Evolutionary conservation across 306 rosid species (phyloP), one percentile per base, ranked within the genome.

Genomic region (Sechiopsis laciniata): DNA sequence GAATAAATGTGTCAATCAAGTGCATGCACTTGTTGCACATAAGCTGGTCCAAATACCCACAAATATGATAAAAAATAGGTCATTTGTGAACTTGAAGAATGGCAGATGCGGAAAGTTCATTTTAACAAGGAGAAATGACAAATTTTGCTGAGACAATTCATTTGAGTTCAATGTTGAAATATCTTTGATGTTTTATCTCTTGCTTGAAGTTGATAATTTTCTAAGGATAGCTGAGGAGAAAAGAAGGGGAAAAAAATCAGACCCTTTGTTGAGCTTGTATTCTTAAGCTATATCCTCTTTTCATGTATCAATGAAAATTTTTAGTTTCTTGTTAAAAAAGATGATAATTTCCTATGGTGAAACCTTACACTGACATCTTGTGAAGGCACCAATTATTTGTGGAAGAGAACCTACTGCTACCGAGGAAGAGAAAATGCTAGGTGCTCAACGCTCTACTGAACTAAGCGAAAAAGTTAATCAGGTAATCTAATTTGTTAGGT

Each of bases 381-480:
- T 84, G 76, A 81, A 93, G 98, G 89, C 94, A 13, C 98, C 97
- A 0, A 93, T 90, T 78, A 87, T 93, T 69, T 82, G 90, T 52
- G 98, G 98, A 82, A 91, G 98, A 83, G 98, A 93, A 86, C 98
- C 98, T 63, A 81, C 84, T 76, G 88, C 94, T 68, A 77, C 84
- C 26, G 81, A 81, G 59, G 96, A 88, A 80, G 97, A 90, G 81
- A 90, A 86, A 92, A 90, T 80, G 84, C 86, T 93, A 65, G 86
- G 98, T 63, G 81, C 78, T 72, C 90, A 90, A 75, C 97, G 97
- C 66, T 82, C 96, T 40, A 74, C 88, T 35, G 98, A 90, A 83
- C 80, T 93, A 84, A 93, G 98, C 83, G 86, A 79, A 52, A 84
- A 80, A 77, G 98, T 93, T 76, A 93, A 93, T 74, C 90, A 68